These are phyloP conservation scores for Euphorbia schlechtendalii DNA, from an alignment of 441 rosid species.

Conservation along the genomic window DNA sequence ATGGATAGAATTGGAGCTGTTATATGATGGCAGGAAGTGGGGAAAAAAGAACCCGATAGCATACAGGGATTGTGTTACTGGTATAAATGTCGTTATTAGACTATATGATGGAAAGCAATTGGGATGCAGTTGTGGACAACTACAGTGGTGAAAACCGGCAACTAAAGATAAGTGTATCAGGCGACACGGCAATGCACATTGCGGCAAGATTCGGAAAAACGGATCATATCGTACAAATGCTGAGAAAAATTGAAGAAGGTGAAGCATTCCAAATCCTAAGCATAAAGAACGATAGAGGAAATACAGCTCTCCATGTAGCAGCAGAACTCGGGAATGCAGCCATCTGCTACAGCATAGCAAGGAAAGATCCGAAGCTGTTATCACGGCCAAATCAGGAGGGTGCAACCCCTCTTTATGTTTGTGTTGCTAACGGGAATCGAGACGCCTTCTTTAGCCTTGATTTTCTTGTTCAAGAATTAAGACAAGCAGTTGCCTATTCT, in stretches of 20 bases:
- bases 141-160: not conserved
- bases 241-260: not conserved
- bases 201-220: not conserved
- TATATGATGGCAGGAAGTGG: no score
- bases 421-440: not conserved
- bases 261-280: slow-evolving; percentile 1
- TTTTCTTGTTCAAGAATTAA: not conserved
- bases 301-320: slow-evolving; percentile 39
- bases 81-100: not conserved
- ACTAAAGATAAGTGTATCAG: not conserved
- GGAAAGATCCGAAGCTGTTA: not conserved
- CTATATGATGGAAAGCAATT: not conserved
- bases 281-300: slow-evolving; percentile 22
- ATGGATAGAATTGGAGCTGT: no score
- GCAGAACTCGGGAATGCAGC: slow-evolving; percentile 21
- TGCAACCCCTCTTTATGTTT: not conserved
- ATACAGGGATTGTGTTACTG: no score
- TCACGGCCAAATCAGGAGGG: not conserved
- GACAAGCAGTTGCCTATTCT: not conserved
- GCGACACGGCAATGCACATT: not conserved
- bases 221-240: not conserved
- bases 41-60: no score
- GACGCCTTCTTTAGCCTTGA: not conserved
- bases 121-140: not conserved
- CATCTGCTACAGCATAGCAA: not conserved